phyloP scores from a whole-genome alignment of 345 rosid genomes.

The Eucalyptus marginata region DNA sequence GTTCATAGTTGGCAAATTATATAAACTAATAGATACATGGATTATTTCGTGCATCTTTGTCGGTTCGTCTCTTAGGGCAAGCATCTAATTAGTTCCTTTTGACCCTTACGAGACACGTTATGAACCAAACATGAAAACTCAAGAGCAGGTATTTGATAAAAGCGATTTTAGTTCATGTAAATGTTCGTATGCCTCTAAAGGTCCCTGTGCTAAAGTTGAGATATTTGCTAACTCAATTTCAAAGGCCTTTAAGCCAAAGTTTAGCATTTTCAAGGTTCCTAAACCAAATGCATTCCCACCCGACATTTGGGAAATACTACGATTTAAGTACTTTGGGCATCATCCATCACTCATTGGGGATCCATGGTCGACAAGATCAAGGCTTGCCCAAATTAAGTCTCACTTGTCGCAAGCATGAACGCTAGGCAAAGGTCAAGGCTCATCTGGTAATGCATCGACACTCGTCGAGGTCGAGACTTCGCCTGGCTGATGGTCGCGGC shows the following conservation, averaged over 20 bases:
- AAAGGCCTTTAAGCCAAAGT: background rate
- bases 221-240: background rate
- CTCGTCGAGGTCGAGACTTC: rapidly evolving
- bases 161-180: background rate
- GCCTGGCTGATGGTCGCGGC: rapidly evolving
- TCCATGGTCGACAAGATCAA: background rate
- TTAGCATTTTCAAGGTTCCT: background rate
- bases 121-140: background rate
- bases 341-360: rapidly evolving
- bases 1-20: background rate
- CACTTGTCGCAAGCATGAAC: rapidly evolving
- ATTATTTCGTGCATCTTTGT: background rate
- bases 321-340: background rate
- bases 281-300: background rate
- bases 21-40: background rate
- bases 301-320: rapidly evolving
- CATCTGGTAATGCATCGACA: rapidly evolving
- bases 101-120: background rate
- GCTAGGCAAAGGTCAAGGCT: background rate
- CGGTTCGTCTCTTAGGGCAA: background rate
- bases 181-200: background rate
- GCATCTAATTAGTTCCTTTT: background rate
- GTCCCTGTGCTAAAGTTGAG: background rate
- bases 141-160: background rate
- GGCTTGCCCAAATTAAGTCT: background rate